Percentiles rank a stretch among this genome's conserved stretches.
Conservation (phyloP, 148 eudicot genomes). For the Limonium bicolor region DNA sequence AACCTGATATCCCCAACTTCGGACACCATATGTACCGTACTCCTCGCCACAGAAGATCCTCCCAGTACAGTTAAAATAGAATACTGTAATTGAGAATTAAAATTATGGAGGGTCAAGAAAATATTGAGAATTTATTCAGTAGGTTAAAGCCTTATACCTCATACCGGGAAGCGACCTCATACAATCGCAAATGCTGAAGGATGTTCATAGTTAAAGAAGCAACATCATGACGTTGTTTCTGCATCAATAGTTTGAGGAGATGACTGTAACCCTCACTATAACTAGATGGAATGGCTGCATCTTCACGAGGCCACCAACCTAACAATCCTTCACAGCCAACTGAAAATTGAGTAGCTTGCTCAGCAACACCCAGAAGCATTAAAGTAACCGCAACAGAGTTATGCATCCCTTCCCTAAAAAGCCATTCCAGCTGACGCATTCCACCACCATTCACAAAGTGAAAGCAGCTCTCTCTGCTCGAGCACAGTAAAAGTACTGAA, state of each 20-base stretch:
- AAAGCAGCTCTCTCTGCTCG: constrained; percentile 81
- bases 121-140: background rate
- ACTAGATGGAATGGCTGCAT: constrained; percentile 58
- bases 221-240: constrained; percentile 74
- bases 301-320: constrained; percentile 99
- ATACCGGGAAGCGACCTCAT: constrained; percentile 82
- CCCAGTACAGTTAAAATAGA: constrained; percentile 60
- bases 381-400: constrained; percentile 42
- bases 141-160: constrained; percentile 40
- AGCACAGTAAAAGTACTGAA: constrained; percentile 60
- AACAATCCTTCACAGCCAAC: constrained; percentile 95
- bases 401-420: constrained; percentile 27
- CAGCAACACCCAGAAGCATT: constrained; percentile 75
- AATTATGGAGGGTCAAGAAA: constrained; percentile 4
- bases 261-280: constrained; percentile 75
- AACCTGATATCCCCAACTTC: constrained; percentile 43
- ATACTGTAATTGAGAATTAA: constrained; percentile 32
- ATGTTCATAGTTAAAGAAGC: constrained; percentile 72
- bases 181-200: constrained; percentile 80
- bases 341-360: constrained; percentile 75
- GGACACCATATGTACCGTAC: constrained; percentile 16
- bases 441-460: constrained; percentile 79
- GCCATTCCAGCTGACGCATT: constrained; percentile 55
- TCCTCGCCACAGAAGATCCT: constrained; percentile 25
- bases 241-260: constrained; percentile 67